Evolutionary conservation across 2,329 filamentous ascomycete species (phyloP).

Genomic region (Fusarium pilosicola): DNA sequence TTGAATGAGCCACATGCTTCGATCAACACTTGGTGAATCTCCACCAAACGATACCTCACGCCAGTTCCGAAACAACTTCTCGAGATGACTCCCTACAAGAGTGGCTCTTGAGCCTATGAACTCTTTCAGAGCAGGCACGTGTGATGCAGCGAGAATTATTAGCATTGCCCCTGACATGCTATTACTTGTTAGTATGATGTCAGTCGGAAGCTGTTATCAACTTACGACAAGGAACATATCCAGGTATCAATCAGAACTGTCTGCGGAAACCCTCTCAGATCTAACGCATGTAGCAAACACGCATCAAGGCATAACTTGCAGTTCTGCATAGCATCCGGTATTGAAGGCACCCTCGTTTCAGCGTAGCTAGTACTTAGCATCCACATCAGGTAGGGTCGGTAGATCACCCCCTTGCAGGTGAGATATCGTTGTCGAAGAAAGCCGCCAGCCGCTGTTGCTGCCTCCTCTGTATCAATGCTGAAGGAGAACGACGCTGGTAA

Average conservation of each 20-base stretch:
- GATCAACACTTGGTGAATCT: slow-evolving; percentile 57
- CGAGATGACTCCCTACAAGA: slow-evolving; percentile 54
- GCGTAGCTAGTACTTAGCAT: slow-evolving; percentile 53
- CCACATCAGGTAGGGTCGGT: slow-evolving; percentile 62
- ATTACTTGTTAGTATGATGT: background rate
- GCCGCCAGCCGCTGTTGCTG: slow-evolving; percentile 55
- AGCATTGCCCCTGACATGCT: slow-evolving; percentile 63
- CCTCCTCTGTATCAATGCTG: slow-evolving; percentile 44
- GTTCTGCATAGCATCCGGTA: slow-evolving; percentile 51
- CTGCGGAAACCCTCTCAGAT: slow-evolving; percentile 58
- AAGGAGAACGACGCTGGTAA: slow-evolving; percentile 57
- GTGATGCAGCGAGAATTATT: slow-evolving; percentile 57
- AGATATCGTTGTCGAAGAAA: slow-evolving; percentile 63
- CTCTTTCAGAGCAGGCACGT: slow-evolving; percentile 50
- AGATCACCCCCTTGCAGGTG: slow-evolving; percentile 63
- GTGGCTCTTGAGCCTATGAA: slow-evolving; percentile 53
- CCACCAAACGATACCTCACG: slow-evolving; percentile 51
- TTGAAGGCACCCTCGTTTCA: slow-evolving; percentile 41
- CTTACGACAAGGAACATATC: slow-evolving; percentile 64
- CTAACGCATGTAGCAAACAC: slow-evolving; percentile 59
- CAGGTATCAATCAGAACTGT: slow-evolving; percentile 64
- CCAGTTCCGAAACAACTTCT: slow-evolving; percentile 55
- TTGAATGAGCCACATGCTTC: slow-evolving; percentile 57
- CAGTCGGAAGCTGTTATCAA: background rate
- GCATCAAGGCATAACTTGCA: slow-evolving; percentile 59